These are phyloP conservation scores for Xylariaceae sp. DNA, from an alignment of 2,329 filamentous ascomycete genomes.

Conservation along the genomic window DNA sequence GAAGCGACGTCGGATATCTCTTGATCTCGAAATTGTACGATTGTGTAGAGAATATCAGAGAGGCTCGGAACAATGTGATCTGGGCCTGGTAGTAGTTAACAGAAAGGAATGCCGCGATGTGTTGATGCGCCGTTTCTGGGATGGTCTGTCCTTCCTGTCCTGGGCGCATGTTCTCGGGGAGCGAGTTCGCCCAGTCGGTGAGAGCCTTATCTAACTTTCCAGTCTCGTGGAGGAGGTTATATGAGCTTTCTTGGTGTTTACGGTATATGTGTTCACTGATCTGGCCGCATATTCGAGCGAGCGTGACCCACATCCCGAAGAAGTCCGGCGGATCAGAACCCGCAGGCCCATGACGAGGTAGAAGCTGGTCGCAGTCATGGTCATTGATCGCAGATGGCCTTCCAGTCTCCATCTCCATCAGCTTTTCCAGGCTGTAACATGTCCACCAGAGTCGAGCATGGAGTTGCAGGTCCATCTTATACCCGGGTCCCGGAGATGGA, in stretches of 20 bases:
- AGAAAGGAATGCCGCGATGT: conserved; percentile 1
- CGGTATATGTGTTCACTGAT: conserved; percentile 12
- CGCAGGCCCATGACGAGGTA: not conserved
- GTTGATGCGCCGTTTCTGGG: not conserved
- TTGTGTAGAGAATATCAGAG: conserved; percentile 13
- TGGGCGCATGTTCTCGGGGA: conserved; percentile 7
- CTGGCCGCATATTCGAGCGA: conserved; percentile 12
- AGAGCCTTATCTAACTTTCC: conserved; percentile 11
- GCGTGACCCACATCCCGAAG: conserved; percentile 12
- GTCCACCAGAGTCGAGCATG: conserved; percentile 15
- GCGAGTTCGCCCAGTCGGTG: conserved; percentile 9
- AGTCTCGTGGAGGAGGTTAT: not conserved
- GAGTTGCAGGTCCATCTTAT: not conserved
- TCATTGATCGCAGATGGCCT: conserved; percentile 17
- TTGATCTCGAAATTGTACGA: conserved; percentile 13
- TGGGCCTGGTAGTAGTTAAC: conserved; percentile 12
- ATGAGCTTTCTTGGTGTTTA: conserved; percentile 3
- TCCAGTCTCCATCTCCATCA: conserved; percentile 21
- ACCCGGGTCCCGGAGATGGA: not conserved
- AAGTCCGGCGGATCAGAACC: conserved; percentile 1
- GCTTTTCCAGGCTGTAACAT: conserved; percentile 16
- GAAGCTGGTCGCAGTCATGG: conserved; percentile 10
- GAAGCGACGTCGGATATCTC: conserved; percentile 5
- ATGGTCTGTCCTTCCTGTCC: conserved; percentile 3
- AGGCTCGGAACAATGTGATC: conserved; percentile 12